Evolutionary conservation across 371 early-diverging fungal genomes (phyloP), one percentile per base, ranked within the genome.

Genomic region (Circinella minor): DNA sequence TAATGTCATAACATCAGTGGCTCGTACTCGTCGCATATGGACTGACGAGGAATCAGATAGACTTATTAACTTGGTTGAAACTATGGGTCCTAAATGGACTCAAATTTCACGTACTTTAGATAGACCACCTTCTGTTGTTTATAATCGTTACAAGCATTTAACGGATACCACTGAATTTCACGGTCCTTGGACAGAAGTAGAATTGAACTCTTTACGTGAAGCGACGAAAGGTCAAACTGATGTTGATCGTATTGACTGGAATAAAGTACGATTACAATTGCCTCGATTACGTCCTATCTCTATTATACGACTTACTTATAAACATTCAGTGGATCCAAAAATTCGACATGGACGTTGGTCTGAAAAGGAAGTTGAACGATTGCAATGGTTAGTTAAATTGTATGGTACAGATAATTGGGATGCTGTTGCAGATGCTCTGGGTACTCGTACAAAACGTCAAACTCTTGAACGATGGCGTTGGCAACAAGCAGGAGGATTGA

Each of bases 391-490:
- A 13, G 69, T 83, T 0, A 7, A 9, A 0, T 34, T 36, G 0
- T 73, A 74, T 37, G 80, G 78, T 14, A 65, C 66, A 1, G 6
- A 72, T 0, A 67, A 77, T 43, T 77, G 78, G 77, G 70, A 60
- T 1, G 20, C 15, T 0, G 57, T 83, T 0, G 72, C 77, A 3
- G 11, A 20, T 0, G 43, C 71, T 3, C 70, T 83, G 49, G 65
- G 72, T 0, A 70, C 80, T 0, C 69, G 84, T 37, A 74, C 77
- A 15, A 48, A 46, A 4, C 69, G 77, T 61, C 84, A 84, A 27
- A 81, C 82, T 36, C 69, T 75, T 8, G 84, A 84, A 61, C 72
- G 81, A 34, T 84, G 76, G 71, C 69, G 74, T 13, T 82, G 79
- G 77, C 82, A 81, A 61, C 69, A 72, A 55, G 59, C 43, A 15